Base-by-base conservation (phyloP, 805 yeast species). In the Saccharomycopsis amapae region DNA sequence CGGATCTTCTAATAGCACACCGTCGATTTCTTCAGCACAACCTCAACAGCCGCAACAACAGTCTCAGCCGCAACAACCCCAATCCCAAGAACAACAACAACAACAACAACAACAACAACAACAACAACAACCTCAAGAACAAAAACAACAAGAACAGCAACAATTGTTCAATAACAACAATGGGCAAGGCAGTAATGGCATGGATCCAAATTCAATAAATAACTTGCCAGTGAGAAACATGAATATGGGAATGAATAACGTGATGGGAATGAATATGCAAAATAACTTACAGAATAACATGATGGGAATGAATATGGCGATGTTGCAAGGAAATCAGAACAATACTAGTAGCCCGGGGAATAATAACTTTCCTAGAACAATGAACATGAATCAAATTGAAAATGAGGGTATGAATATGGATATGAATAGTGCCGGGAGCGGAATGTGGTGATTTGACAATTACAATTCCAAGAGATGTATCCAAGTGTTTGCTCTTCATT, bases 161-260 rank as follows among this genome's bases (percentile, higher is more conserved):
- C 58, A 39, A 23, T 57, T 47, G 38, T 45, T 38, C 17, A 49
- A 50, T 43, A 17, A 50, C 10, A 43, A 38, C 34, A 35, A 47
- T 34, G 33, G 52, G 42, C 41, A 48, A n/a, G 48, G 36, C 31
- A 53, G 53, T 7, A 26, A 26, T 9, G 9, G 2, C 37, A 30
- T 5, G 13, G 30, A 31, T 23, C 10, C 9, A 9, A 28, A 35
- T 34, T n/a, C n/a, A 12, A 18, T 12, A 18, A 15, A 12, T 3
- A 18, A 18, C 39, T 17, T 42, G 45, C 40, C 41, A 20, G 25
- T 37, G 41, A 43, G 30, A 22, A 38, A 43, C n/a, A 28, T 34
- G 12, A 37, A 38, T 19, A 39, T 45, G 45, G 30, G 18, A 10
- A 41, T 33, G 45, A 19, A 10, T 12, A 25, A 25, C 23, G 34